These are phyloP conservation scores for Pugionium dolabratum DNA, from an alignment of 345 rosid species.

Conservation along the genomic window DNA sequence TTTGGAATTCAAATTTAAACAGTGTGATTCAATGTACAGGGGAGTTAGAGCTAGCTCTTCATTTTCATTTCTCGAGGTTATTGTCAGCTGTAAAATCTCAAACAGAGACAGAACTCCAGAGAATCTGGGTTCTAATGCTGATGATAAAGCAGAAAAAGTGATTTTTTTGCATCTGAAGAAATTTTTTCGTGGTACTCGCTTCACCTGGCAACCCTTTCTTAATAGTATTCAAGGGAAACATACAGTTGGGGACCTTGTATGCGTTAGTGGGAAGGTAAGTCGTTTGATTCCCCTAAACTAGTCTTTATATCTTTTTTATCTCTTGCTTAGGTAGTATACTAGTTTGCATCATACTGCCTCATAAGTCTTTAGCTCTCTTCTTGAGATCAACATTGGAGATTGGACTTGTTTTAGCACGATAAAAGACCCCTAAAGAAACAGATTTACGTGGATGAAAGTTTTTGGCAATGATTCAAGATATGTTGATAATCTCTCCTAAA, in stretches of 20 bases:
- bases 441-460: slow-evolving; percentile 8
- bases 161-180: slow-evolving; percentile 86
- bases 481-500: slow-evolving; percentile 23
- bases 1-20: slow-evolving; percentile 16
- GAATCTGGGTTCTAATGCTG: slow-evolving; percentile 35
- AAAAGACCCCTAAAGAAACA: neutral
- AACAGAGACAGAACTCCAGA: slow-evolving; percentile 42
- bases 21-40: slow-evolving; percentile 47
- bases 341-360: slow-evolving; percentile 11
- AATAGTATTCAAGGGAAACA: slow-evolving; percentile 60
- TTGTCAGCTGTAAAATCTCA: slow-evolving; percentile 71
- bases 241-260: slow-evolving; percentile 69
- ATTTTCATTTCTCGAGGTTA: slow-evolving; percentile 78
- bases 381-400: slow-evolving; percentile 12
- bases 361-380: slow-evolving; percentile 6
- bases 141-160: slow-evolving; percentile 42
- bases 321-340: slow-evolving; percentile 20
- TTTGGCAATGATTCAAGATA: slow-evolving; percentile 21
- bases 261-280: slow-evolving; percentile 86
- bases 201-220: slow-evolving; percentile 69
- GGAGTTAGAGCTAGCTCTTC: slow-evolving; percentile 69
- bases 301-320: slow-evolving; percentile 3
- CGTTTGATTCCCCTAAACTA: slow-evolving; percentile 21
- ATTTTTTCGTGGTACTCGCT: slow-evolving; percentile 83
- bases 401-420: slow-evolving; percentile 13